Evolutionary conservation across 306 rosid species (phyloP).

Genomic region (Lagenaria siceraria): DNA sequence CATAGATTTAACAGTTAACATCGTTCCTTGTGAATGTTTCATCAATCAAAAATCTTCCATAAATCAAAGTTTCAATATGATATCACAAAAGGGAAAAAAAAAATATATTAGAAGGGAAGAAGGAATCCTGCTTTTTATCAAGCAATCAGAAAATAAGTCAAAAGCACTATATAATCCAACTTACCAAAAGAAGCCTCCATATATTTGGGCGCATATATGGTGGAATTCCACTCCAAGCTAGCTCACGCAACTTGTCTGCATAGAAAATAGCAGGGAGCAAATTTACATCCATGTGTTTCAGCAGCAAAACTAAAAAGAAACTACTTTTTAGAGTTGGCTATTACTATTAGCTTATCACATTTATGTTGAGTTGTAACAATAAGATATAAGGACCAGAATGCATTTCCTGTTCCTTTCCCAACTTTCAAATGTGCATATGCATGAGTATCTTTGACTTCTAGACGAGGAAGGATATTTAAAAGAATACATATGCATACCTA

Average conservation of each 20-base stretch:
- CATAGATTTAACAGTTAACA: neutral
- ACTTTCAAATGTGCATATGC: neutral
- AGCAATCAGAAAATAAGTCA: neutral
- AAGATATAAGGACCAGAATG: neutral
- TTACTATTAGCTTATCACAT: neutral
- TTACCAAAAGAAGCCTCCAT: slow-evolving; percentile 96
- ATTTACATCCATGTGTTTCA: neutral
- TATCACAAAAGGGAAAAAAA: too few species aligned
- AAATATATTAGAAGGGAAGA: neutral
- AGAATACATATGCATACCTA: slow-evolving; percentile 36
- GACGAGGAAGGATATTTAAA: slow-evolving; percentile 2
- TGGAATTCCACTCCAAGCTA: slow-evolving; percentile 93
- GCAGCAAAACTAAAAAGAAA: neutral
- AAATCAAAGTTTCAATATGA: neutral
- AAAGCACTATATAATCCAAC: slow-evolving; percentile 12
- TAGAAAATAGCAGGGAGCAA: neutral
- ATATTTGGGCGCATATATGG: slow-evolving; percentile 88
- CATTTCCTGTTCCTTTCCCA: neutral
- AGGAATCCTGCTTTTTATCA: neutral
- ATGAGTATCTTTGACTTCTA: neutral
- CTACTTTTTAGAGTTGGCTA: neutral
- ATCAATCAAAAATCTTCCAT: neutral
- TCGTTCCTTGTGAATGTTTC: neutral
- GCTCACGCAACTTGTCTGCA: slow-evolving; percentile 79
- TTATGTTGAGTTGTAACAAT: neutral